Base-by-base conservation (phyloP, 2,329 filamentous ascomycete genomes). In the Neospermospora avenae region DNA sequence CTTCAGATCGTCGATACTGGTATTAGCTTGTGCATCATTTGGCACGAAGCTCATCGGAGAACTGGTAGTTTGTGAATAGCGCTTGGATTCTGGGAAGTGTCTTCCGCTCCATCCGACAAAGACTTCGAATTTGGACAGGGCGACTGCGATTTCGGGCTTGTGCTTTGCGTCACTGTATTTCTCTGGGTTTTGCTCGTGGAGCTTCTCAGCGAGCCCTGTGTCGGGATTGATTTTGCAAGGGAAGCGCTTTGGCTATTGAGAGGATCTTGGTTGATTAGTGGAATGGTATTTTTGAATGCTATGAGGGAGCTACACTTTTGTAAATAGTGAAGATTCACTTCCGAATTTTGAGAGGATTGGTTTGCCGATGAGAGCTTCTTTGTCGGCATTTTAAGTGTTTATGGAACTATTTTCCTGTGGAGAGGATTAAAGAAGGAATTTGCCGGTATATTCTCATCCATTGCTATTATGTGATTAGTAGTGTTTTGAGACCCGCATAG, bases 121-220 rank as follows among this genome's bases (percentile, higher is more conserved):
- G 0, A 88, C 84, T 72, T 92, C 88, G 67, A 93, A 92, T 22
- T 84, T 82, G 13, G 81, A 80, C 0, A 92, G 75, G 0, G 89
- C 88, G 1, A 93, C 77, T 0, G 89, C 88, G 56, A 93, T 92
- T 70, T 93, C 89, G 1, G 89, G 89, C 74, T 92, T 92, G 77
- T 92, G 88, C 72, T 92, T 92, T 2, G 82, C 76, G 65, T 93
- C 88, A 1, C 82, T 83, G 72, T 89, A 92, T 59, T 84, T 81
- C 2, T 83, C 74, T 0, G 88, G 87, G 57, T 90, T 79, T 64
- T 84, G 72, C 57, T 80, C 71, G 74, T 91, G 87, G 2, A 91
- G 79, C 67, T 85, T 79, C 8, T 79, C 74, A 0, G 89, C 82
- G 1, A 91, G 80, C 0, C 81, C 77, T 69, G 88, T 89, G 75